Evolutionary conservation across 164 flowering plant genomes (phyloP), one percentile per base, ranked within the genome.

Genomic region (Saururus chinensis): DNA sequence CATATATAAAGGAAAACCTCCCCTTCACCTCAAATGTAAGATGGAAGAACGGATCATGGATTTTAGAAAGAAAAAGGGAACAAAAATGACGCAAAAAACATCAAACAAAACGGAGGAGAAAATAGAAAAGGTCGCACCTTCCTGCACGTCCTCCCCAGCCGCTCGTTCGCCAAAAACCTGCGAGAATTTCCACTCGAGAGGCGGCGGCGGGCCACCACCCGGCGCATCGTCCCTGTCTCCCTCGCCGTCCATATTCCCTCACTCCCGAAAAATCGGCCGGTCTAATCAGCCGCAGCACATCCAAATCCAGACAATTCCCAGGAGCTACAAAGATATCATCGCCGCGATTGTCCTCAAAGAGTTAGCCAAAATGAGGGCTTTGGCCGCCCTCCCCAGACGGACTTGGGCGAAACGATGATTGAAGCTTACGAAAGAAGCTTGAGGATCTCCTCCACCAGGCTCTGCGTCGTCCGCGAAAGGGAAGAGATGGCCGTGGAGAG

Each of bases 141-240:
- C 96, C 70, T 83, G 93, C 54, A 87, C 91, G 66, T 87, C 91
- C 64, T 87, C 96, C 4, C 93, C 93, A 19, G 85, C 93, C 57
- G 88, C 54, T 9, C 96, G 72, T 59, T 89, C 96, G 1, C 96
- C 96, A 52, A 89, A 86, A 6, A 89, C 96, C 79, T 89, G 96
- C 41, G 96, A 80, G 75, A 89, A 89, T 65, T 84, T 86, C 96
- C 96, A 89, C 61, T 86, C 93, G 16, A 86, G 83, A 57, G 84
- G 70, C 66, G 68, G 73, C 57, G 77, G 68, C 64, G 83, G 69
- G 56, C 68, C 77, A 22, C 22, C 70, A 61, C 72, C 60, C 53
- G 70, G 53, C 54, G 65, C 73, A 17, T 37, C 73, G 16, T 42
- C 82, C 21, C 54, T 74, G 20, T 64, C 74, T 57, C 72, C 79